Percentiles rank a stretch among this genome's conserved stretches.
Conservation (phyloP, 164 flowering plant genomes). For the Vitis rotundifolia region DNA sequence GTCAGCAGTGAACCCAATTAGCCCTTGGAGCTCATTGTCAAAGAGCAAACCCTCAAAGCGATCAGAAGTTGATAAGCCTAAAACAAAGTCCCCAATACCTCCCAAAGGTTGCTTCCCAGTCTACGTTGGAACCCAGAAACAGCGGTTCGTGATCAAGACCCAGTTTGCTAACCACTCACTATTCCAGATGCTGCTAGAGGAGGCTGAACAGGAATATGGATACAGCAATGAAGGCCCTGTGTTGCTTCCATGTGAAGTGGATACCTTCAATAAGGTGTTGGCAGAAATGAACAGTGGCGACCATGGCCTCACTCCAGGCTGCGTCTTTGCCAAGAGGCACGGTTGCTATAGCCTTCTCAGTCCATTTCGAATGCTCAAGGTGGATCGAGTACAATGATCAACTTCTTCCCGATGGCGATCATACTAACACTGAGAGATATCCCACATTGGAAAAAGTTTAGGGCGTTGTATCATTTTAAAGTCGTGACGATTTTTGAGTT, state of each 20-base stretch:
- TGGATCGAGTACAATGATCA: slow-evolving; percentile 1
- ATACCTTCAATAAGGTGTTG: slow-evolving; percentile 27
- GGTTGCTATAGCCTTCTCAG: slow-evolving; percentile 15
- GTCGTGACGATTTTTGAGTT: no score
- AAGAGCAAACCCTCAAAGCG: no score
- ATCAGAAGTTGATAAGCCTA: neutral
- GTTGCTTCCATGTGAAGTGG: slow-evolving; percentile 38
- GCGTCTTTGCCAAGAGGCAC: neutral
- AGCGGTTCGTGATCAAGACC: slow-evolving; percentile 41
- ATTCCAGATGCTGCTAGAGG: slow-evolving; percentile 46
- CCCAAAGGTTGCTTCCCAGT: slow-evolving; percentile 49
- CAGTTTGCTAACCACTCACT: slow-evolving; percentile 42
- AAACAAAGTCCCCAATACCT: slow-evolving; percentile 3
- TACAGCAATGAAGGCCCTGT: slow-evolving; percentile 39
- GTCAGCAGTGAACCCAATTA: no score
- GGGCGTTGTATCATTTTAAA: no score
- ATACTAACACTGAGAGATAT: no score
- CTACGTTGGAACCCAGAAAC: slow-evolving; percentile 41
- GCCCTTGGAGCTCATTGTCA: no score
- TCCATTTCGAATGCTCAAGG: slow-evolving; percentile 12
- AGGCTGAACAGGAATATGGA: slow-evolving; percentile 48
- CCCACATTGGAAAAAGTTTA: no score
- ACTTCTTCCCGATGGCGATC: no score
- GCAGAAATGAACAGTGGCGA: slow-evolving; percentile 25
- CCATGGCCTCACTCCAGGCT: no score